Percentiles rank a stretch among this genome's conserved stretches.
Evolutionary conservation across 768 basidiomycete species (phyloP).

Genomic region (Crucibulum laeve): DNA sequence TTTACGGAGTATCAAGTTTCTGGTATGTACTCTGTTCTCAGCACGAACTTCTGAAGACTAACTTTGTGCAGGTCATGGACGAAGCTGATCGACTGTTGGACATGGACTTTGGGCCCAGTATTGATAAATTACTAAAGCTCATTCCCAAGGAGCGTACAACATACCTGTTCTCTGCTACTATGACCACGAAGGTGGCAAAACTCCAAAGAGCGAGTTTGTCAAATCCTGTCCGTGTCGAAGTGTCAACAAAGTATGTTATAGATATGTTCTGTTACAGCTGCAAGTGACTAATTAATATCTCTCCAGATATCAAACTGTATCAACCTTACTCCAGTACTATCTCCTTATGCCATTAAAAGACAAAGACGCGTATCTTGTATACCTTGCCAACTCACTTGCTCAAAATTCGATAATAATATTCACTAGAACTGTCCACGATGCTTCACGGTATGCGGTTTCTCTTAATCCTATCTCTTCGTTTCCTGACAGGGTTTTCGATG

Average conservation of each 20-base stretch:
- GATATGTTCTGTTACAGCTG: neutral
- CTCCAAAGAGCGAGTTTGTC: constrained; percentile 89
- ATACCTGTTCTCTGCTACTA: constrained; percentile 96
- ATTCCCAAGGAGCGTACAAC: constrained; percentile 94
- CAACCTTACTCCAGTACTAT: constrained; percentile 93
- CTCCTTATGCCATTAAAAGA: constrained; percentile 87
- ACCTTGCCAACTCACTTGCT: constrained; percentile 83
- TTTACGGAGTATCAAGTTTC: constrained; percentile 77
- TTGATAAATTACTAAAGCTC: constrained; percentile 94
- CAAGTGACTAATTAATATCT: constrained; percentile 1
- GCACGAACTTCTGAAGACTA: neutral
- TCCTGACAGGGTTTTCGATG: neutral
- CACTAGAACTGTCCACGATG: constrained; percentile 92
- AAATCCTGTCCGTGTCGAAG: constrained; percentile 92
- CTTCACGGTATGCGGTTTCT: constrained; percentile 48
- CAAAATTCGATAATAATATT: constrained; percentile 96
- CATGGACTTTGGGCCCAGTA: constrained; percentile 93
- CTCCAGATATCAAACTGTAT: constrained; percentile 91
- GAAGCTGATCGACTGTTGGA: constrained; percentile 95
- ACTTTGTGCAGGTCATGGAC: constrained; percentile 74
- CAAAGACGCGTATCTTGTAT: constrained; percentile 89
- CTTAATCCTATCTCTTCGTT: neutral
- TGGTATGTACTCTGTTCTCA: constrained; percentile 47
- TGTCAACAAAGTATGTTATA: constrained; percentile 76
- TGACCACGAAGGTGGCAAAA: constrained; percentile 98